phyloP scores from a whole-genome alignment of 257 asterid genomes.

The Nicotiana knightiana region DNA sequence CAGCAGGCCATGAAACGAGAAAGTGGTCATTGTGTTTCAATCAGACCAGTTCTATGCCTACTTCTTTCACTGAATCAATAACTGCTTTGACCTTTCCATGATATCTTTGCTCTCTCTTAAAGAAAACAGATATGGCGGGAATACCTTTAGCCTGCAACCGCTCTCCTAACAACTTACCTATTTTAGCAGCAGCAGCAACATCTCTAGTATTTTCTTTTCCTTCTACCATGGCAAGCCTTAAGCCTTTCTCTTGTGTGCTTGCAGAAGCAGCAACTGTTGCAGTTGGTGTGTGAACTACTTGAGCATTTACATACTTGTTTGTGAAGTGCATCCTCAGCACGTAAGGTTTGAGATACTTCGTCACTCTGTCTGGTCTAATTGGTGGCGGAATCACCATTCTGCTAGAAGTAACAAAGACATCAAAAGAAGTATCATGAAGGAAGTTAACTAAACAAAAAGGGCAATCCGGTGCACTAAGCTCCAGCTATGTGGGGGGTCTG shows the following conservation, averaged over 20 bases:
- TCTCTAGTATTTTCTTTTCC: slow-evolving; percentile 62
- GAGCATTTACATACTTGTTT: slow-evolving; percentile 69
- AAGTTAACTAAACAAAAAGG: neutral
- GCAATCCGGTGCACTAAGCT: no score
- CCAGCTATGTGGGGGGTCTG: no score
- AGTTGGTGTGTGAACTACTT: slow-evolving; percentile 84
- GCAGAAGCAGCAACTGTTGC: slow-evolving; percentile 91
- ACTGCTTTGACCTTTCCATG: slow-evolving; percentile 92
- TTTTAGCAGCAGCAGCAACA: slow-evolving; percentile 91
- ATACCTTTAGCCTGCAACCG: slow-evolving; percentile 50
- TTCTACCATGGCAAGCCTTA: slow-evolving; percentile 55
- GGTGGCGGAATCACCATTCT: slow-evolving; percentile 84
- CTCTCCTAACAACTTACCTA: slow-evolving; percentile 79
- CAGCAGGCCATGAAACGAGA: neutral
- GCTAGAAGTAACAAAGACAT: neutral
- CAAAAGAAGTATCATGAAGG: neutral
- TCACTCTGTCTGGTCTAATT: slow-evolving; percentile 54
- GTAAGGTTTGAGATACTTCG: slow-evolving; percentile 74
- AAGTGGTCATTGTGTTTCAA: neutral
- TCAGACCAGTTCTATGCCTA: slow-evolving; percentile 61
- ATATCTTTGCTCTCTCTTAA: slow-evolving; percentile 71
- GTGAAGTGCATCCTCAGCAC: slow-evolving; percentile 82
- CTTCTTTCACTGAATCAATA: slow-evolving; percentile 58
- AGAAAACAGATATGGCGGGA: slow-evolving; percentile 68
- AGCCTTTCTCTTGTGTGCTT: slow-evolving; percentile 87